Evolutionary conservation across 345 rosid genomes (phyloP).

Genomic region (Anacardium occidentale): DNA sequence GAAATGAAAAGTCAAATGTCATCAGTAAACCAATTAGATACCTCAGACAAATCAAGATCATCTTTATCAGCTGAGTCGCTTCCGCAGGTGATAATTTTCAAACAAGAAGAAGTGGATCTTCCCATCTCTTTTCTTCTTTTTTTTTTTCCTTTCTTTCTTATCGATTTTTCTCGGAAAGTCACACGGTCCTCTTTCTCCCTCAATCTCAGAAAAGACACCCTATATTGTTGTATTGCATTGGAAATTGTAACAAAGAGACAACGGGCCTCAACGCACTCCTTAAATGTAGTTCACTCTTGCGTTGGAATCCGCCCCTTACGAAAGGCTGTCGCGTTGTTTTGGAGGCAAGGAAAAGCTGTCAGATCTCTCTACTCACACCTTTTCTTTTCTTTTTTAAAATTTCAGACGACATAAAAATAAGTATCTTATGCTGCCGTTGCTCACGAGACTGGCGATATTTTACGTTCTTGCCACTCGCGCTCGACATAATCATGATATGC

Average conservation of each 20-base stretch:
- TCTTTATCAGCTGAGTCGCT: slow-evolving; percentile 48
- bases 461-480: background rate
- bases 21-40: slow-evolving; percentile 11
- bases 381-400: no score
- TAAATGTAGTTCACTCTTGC: slow-evolving; percentile 25
- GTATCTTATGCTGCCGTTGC: background rate
- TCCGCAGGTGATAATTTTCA: slow-evolving; percentile 71
- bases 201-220: slow-evolving; percentile 23
- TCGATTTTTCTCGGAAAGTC: background rate
- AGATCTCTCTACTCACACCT: slow-evolving; percentile 2
- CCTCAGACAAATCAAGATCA: slow-evolving; percentile 54
- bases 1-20: background rate
- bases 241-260: slow-evolving; percentile 36
- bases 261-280: slow-evolving; percentile 50
- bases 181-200: slow-evolving; percentile 4
- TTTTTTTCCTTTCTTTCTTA: background rate
- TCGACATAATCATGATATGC: no score
- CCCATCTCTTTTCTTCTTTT: slow-evolving; percentile 18
- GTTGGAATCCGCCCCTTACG: slow-evolving; percentile 42
- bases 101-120: slow-evolving; percentile 68
- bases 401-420: background rate
- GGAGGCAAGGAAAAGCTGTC: slow-evolving; percentile 26
- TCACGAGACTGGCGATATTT: slow-evolving; percentile 17
- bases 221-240: slow-evolving; percentile 35
- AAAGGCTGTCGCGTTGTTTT: slow-evolving; percentile 4